A percentile compares a stretch with the other conserved stretches of the same genome.
These are phyloP conservation scores for Escovopsis weberi DNA, from an alignment of 2,329 filamentous ascomycete species.

Conservation along the genomic window DNA sequence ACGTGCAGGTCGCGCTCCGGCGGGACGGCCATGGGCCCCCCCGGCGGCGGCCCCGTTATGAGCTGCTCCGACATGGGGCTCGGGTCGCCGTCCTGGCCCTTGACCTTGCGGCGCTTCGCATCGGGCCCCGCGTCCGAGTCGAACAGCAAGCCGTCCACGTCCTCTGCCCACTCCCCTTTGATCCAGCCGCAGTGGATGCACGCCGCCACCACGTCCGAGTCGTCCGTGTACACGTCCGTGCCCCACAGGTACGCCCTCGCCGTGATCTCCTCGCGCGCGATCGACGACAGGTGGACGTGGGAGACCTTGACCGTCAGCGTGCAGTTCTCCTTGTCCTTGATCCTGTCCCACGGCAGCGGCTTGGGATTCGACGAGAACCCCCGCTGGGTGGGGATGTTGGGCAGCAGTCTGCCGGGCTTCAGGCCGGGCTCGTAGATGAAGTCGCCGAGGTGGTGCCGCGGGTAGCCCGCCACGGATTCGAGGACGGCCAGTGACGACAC, in stretches of 20 bases:
- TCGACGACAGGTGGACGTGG: conserved; percentile 55
- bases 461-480: conserved; percentile 53
- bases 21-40: conserved; percentile 49
- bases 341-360: conserved; percentile 60
- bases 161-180: conserved; percentile 70
- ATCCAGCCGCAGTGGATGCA: conserved; percentile 92
- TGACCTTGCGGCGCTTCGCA: conserved; percentile 19
- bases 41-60: conserved; percentile 38
- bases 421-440: conserved; percentile 65
- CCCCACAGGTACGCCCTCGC: conserved; percentile 74
- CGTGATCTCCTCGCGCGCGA: conserved; percentile 71
- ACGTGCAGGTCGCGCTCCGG: conserved; percentile 70
- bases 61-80: conserved; percentile 26
- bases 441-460: conserved; percentile 70
- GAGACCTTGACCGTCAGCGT: conserved; percentile 82
- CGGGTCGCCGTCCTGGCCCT: conserved; percentile 12
- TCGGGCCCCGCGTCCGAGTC: conserved; percentile 23
- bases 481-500: conserved; percentile 58
- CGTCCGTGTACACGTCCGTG: conserved; percentile 87
- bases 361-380: conserved; percentile 44
- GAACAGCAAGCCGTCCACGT: conserved; percentile 57
- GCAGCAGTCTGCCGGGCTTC: conserved; percentile 33
- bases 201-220: conserved; percentile 83
- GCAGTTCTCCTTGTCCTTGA: conserved; percentile 68
- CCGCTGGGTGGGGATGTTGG: conserved; percentile 23